phyloP scores from a whole-genome alignment of 371 early-diverging fungal species.

The Fennellomyces sp. region DNA sequence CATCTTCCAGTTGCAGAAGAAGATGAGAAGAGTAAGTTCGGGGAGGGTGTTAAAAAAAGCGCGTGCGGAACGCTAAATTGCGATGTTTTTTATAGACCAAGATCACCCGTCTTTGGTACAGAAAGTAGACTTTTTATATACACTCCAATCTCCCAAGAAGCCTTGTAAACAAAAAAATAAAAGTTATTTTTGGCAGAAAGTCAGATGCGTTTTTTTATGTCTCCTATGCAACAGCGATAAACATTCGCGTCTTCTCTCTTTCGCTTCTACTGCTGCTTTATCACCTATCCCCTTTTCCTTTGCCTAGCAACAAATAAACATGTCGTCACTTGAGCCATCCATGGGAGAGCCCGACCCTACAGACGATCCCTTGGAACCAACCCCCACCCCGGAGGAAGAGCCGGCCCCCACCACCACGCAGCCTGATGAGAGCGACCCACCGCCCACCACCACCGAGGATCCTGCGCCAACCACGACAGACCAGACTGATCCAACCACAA shows the following conservation, averaged over 20 bases:
- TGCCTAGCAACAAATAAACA: too few relatives aligned
- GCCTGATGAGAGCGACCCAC: too few relatives aligned
- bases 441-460: too few relatives aligned
- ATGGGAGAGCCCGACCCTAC: too few relatives aligned
- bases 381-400: too few relatives aligned
- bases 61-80: background rate
- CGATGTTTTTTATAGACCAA: constrained; percentile 30
- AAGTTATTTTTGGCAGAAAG: constrained; percentile 5
- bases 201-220: constrained; percentile 2
- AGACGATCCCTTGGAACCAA: too few relatives aligned
- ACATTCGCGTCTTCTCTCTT: too few relatives aligned
- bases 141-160: background rate
- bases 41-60: background rate
- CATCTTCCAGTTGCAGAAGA: constrained; percentile 96
- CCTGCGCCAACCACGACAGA: too few relatives aligned
- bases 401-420: too few relatives aligned
- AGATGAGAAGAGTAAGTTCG: constrained; percentile 78
- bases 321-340: too few relatives aligned
- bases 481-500: too few relatives aligned
- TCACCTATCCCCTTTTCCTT: too few relatives aligned
- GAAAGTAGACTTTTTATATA: constrained; percentile 40
- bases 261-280: background rate
- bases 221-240: background rate
- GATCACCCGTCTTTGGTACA: constrained; percentile 62
- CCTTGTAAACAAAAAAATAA: constrained; percentile 3